Conservation (phyloP, 306 rosid species). For the Dalbergia cultrata region DNA sequence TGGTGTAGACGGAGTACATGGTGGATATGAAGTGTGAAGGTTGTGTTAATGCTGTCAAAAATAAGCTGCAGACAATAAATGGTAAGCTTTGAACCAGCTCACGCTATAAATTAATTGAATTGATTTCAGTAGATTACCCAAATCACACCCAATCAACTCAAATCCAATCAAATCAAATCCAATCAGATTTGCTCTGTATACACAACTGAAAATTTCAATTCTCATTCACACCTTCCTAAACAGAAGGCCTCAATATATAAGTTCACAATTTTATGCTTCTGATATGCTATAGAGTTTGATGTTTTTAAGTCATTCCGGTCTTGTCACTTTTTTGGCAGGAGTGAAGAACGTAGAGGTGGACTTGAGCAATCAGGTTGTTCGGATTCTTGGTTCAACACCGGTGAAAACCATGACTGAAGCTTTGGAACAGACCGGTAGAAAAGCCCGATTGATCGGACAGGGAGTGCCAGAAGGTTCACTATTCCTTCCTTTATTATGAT, state of each 20-base stretch:
- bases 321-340: conserved; percentile 53
- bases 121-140: neutral
- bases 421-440: conserved; percentile 83
- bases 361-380: conserved; percentile 82
- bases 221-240: neutral
- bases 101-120: neutral
- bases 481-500: neutral
- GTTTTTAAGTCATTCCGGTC: conserved; percentile 11
- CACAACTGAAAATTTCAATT: neutral
- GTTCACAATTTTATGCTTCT: neutral
- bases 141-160: neutral
- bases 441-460: conserved; percentile 89
- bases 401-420: conserved; percentile 91
- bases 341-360: conserved; percentile 85
- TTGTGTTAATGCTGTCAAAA: conserved; percentile 86
- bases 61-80: conserved; percentile 66
- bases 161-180: neutral
- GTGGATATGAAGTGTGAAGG: conserved; percentile 97
- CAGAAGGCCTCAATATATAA: neutral
- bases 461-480: conserved; percentile 84
- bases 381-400: conserved; percentile 86
- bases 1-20: conserved; percentile 86
- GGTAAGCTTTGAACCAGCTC: conserved; percentile 55
- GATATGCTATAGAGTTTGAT: neutral
- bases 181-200: neutral